Evolutionary conservation across 2,329 filamentous ascomycete genomes (phyloP).

Genomic region (Fusarium succisae): DNA sequence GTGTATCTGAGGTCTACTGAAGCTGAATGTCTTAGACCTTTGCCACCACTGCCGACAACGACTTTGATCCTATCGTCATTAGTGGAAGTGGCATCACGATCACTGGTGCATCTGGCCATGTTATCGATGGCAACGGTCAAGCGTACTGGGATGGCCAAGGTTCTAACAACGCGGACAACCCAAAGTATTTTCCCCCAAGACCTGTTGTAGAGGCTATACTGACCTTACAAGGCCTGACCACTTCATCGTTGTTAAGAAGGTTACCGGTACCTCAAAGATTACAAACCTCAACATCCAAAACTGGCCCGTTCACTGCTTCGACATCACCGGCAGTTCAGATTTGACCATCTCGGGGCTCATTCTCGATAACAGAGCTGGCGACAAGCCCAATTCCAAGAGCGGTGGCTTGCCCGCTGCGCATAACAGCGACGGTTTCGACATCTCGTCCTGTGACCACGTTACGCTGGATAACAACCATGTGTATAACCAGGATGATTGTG

Average conservation of each 20-base stretch:
- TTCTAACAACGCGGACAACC: conserved; percentile 1
- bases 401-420: conserved; percentile 39
- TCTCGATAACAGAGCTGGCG: conserved; percentile 51
- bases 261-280: conserved; percentile 41
- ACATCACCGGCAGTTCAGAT: conserved; percentile 47
- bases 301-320: conserved; percentile 53
- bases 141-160: conserved; percentile 26
- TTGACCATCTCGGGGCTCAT: conserved; percentile 50
- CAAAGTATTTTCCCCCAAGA: conserved; percentile 6
- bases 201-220: too few relatives aligned
- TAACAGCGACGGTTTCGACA: conserved; percentile 69
- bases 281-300: conserved; percentile 51
- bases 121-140: conserved; percentile 4
- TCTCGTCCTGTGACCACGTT: conserved; percentile 58
- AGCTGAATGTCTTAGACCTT: conserved; percentile 3
- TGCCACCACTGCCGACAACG: background rate
- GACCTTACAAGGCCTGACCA: accelerated
- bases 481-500: conserved; percentile 69
- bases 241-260: background rate
- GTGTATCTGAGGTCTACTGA: accelerated
- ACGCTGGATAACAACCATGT: conserved; percentile 61
- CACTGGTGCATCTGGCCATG: conserved; percentile 14
- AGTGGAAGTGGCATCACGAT: conserved; percentile 16
- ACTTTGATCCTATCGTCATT: conserved; percentile 8
- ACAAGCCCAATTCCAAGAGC: conserved; percentile 33